Conservation (phyloP, 768 basidiomycete genomes). For the Boletus tylopilopsis region DNA sequence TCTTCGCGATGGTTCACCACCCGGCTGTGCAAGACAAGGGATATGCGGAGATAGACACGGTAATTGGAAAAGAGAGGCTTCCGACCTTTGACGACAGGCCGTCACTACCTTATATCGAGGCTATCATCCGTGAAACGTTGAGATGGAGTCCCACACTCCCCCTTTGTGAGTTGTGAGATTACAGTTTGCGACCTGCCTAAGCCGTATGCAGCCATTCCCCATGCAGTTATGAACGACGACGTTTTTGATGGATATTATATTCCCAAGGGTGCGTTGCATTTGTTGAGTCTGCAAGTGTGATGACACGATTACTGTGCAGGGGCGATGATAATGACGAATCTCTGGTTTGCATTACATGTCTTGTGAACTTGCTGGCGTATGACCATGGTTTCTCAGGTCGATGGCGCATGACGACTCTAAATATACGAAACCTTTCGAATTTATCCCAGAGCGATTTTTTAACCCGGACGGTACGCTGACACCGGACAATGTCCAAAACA, state of each 20-base stretch:
- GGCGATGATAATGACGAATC: conserved; percentile 25
- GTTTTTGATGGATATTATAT: conserved; percentile 18
- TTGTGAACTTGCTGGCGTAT: not conserved
- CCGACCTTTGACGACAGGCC: conserved; percentile 15
- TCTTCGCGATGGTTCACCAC: conserved; percentile 14
- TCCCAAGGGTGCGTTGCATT: not conserved
- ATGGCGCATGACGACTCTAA: conserved; percentile 23
- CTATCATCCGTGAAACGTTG: conserved; percentile 35
- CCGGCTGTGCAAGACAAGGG: conserved; percentile 20
- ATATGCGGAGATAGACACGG: conserved; percentile 12
- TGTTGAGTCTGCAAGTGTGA: not conserved
- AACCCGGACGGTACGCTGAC: conserved; percentile 19
- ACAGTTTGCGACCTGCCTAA: not conserved
- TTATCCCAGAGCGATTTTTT: conserved; percentile 34
- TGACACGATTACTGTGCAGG: conserved; percentile 11
- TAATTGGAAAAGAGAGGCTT: conserved; percentile 19
- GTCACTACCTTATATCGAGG: conserved; percentile 34
- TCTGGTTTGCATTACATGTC: conserved; percentile 20
- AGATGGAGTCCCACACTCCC: conserved; percentile 15
- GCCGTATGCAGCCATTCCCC: conserved; percentile 12
- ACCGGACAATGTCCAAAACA: conserved; percentile 7
- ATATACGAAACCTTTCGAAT: conserved; percentile 35
- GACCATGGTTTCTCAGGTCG: conserved; percentile 2
- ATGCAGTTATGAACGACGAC: conserved; percentile 10
- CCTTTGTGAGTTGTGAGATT: conserved; percentile 10